A percentile compares a stretch with the other conserved stretches of the same genome.
Conservation (phyloP, 2,329 filamentous ascomycete species). For the Penicillium sp. region DNA sequence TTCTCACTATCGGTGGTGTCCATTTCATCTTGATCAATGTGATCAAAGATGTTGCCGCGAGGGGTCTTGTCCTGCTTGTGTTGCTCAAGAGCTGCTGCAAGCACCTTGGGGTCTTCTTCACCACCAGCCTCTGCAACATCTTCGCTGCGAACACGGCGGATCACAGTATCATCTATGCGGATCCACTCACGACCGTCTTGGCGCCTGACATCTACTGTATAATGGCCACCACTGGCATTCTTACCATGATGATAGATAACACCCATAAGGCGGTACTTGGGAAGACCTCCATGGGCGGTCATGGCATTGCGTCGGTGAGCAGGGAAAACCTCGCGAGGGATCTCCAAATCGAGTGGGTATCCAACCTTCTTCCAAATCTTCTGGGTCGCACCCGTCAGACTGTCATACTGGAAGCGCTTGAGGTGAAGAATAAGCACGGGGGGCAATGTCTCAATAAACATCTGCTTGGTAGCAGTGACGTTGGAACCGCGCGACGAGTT, state of each 20-base stretch:
- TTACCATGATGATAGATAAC: slow-evolving; percentile 98
- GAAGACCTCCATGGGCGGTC: slow-evolving; percentile 65
- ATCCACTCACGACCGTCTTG: slow-evolving; percentile 97
- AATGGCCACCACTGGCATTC: slow-evolving; percentile 92
- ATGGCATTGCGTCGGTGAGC: slow-evolving; percentile 68
- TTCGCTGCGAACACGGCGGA: slow-evolving; percentile 78
- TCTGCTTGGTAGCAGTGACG: slow-evolving; percentile 82
- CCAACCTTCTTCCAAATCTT: slow-evolving; percentile 99
- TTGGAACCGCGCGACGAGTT: slow-evolving; percentile 73
- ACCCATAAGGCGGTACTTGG: slow-evolving; percentile 80
- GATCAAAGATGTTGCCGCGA: slow-evolving; percentile 72
- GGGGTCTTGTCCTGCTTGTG: slow-evolving; percentile 55
- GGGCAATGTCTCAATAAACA: slow-evolving; percentile 88
- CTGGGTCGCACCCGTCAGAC: slow-evolving; percentile 73
- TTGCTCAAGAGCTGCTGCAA: slow-evolving; percentile 64
- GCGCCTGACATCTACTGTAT: slow-evolving; percentile 93
- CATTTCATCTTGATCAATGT: slow-evolving; percentile 61
- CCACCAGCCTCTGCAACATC: slow-evolving; percentile 84
- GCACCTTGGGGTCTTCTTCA: slow-evolving; percentile 72
- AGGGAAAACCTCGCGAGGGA: slow-evolving; percentile 85
- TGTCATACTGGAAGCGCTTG: slow-evolving; percentile 96
- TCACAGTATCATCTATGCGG: slow-evolving; percentile 87
- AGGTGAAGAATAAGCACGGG: slow-evolving; percentile 91
- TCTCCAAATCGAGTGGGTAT: slow-evolving; percentile 90
- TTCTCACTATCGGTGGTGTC: slow-evolving; percentile 63